Base-by-base conservation (phyloP, 148 eudicot genomes). In the Vaccinium macrocarpon region DNA sequence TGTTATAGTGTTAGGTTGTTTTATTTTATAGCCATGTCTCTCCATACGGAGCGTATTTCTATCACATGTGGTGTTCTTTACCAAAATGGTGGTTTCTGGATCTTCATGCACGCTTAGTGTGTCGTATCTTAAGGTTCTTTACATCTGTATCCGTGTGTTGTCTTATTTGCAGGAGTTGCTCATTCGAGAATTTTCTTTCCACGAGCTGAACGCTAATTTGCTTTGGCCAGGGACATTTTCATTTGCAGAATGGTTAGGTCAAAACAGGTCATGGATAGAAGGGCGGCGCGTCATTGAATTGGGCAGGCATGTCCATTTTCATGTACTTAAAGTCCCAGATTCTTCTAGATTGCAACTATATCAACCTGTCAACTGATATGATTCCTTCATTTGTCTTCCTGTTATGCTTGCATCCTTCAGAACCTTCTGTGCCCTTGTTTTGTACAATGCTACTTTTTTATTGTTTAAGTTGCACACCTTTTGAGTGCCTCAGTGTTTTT, bases 221-320 rank as follows among this genome's bases (percentile, higher is more conserved):
- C 93, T 97, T 16, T 97, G 99, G 99, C 99, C 99, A 32, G 99
- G 99, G 81, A 91, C 98, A 71, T 97, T 97, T 92, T 91, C 99
- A 86, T 95, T 97, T 87, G 94, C 92, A 70, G 97, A 95, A 75
- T 97, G 99, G 98, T 82, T 97, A 85, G 90, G 90, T 87, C 91
- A 97, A 85, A 94, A 95, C 81, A 90, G 80, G 68, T 88, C 94
- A 29, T 90, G 85, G 94, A 82, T 97, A 61, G 90, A 93, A 87
- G 98, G 99, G 82, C 89, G 93, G 42, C 90, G 84, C 55, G 84
- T 87, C 80, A 83, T 97, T 77, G 98, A 95, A 87, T 88, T 95
- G 89, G 99, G 99, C 81, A 97, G 98, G 99, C 92, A 88, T 84
- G 92, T 90, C 84, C 29, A 73, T 61, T 87, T 57, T 64, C 19